phyloP scores from a whole-genome alignment of 2,329 filamentous ascomycete genomes.

The Cladosporium sp. region DNA sequence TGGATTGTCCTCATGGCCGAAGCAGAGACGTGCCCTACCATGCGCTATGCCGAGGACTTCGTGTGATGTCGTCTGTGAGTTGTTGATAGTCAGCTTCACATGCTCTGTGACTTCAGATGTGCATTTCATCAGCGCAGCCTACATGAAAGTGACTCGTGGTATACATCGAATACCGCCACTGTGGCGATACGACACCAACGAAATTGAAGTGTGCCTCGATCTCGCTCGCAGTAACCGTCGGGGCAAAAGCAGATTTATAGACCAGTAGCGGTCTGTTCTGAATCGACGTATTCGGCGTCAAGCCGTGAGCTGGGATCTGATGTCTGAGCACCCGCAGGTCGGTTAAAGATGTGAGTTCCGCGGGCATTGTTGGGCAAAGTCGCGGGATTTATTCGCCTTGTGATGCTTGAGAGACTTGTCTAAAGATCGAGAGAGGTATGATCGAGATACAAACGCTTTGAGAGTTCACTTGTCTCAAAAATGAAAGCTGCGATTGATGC shows the following conservation, averaged over 20 bases:
- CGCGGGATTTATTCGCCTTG: background rate
- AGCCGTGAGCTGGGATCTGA: conserved; percentile 54
- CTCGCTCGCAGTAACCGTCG: conserved; percentile 39
- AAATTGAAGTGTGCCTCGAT: conserved; percentile 55
- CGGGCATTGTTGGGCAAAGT: background rate
- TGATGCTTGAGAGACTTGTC: background rate
- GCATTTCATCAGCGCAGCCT: background rate
- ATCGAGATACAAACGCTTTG: no score
- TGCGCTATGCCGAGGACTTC: conserved; percentile 60
- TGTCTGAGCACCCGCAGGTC: conserved; percentile 55
- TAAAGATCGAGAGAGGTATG: no score
- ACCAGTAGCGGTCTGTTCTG: conserved; percentile 61
- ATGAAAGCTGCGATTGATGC: no score
- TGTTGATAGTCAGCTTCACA: background rate
- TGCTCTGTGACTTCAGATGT: background rate
- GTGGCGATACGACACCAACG: conserved; percentile 54
- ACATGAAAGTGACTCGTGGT: conserved; percentile 61
- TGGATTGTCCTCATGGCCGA: conserved; percentile 62
- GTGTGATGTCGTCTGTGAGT: conserved; percentile 47
- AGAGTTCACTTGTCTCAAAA: no score
- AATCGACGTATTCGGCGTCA: conserved; percentile 62
- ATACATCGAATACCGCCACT: conserved; percentile 70
- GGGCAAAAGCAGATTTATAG: conserved; percentile 57
- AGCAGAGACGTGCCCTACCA: conserved; percentile 59
- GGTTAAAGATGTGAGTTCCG: conserved; percentile 41